Percentiles rank a stretch among this genome's conserved stretches.
phyloP scores from a whole-genome alignment of 129 eudicot genomes.

The Ambrosia trifida region DNA sequence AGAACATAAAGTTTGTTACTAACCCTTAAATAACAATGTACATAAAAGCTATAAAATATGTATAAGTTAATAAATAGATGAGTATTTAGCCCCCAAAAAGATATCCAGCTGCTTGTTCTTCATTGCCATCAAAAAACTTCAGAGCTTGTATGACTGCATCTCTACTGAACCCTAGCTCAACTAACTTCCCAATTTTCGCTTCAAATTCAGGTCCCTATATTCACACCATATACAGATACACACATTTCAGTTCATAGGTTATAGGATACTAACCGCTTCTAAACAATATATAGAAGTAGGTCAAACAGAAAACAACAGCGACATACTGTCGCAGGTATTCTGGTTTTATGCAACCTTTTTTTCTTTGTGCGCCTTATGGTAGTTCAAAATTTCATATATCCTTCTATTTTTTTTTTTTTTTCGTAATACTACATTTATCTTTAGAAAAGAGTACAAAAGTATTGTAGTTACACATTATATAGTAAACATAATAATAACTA shows the following conservation, averaged over 20 bases:
- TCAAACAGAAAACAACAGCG: not conserved
- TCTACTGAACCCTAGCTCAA: constrained; percentile 89
- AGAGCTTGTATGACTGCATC: constrained; percentile 75
- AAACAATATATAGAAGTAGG: constrained; percentile 40
- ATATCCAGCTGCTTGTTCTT: constrained; percentile 87
- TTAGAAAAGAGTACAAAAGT: too few relatives aligned
- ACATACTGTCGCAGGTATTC: not conserved
- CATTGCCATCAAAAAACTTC: constrained; percentile 72
- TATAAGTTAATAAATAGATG: not conserved
- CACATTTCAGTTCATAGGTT: not conserved
- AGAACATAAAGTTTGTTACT: not conserved
- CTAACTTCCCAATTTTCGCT: constrained; percentile 77
- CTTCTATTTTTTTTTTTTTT: not conserved
- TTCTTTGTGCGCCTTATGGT: not conserved
- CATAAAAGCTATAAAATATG: constrained; percentile 10
- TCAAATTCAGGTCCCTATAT: constrained; percentile 85
- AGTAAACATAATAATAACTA: not conserved
- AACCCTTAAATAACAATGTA: constrained; percentile 15
- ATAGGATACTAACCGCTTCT: constrained; percentile 41
- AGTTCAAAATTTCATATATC: not conserved
- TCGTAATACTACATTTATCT: too few relatives aligned
- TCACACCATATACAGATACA: constrained; percentile 27
- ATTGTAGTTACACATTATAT: too few relatives aligned
- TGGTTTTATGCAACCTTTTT: not conserved
- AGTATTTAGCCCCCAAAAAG: constrained; percentile 69